Evolutionary conservation across 441 rosid genomes (phyloP), one percentile per base, ranked within the genome.

Genomic region (Capsella rubella): DNA sequence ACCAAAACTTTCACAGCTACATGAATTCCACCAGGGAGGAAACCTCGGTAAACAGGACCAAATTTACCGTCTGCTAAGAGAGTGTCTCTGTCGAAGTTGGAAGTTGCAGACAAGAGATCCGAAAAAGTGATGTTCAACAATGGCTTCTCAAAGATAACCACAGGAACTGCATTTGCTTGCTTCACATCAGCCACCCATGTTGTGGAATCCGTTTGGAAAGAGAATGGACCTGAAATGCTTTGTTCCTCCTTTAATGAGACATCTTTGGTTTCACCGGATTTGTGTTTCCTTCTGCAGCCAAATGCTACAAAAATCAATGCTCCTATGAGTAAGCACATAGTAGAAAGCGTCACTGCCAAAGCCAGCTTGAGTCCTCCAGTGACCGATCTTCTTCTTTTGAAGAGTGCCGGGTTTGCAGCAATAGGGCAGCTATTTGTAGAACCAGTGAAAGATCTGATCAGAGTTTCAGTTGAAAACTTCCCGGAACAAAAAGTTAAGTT

Each of bases 131-230:
- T 86, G 69, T 85, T 85, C 85, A 89, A 60, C 82, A 94, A 78
- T 61, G 98, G 98, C 80, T 94, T 94, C 89, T 90, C 98, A 74
- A 94, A 90, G 27, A 94, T 87, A 61, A 94, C 87, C 3, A 89
- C 97, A 0, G 85, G 86, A 40, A 90, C 96, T 2, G 89, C 84
- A 5, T 78, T 86, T 62, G 97, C 96, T 69, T 88, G 95, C 84
- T 91, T 94, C 62, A 94, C 92, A 85, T 90, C 96, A 40, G 98
- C 98, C 4, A 94, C 89, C 98, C 97, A 90, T 34, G 93, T 91
- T 9, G 92, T 89, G 5, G 96, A 94, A 87, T 94, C 97, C 0
- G 96, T 89, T 67, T 91, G 92, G 81, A 91, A 94, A 0, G 93
- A 90, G 68, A 94, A 91, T 2, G 98, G 95, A 18, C 97, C 97